Conservation (phyloP, 805 yeast genomes). For the Zygosaccharomyces siamensis region DNA sequence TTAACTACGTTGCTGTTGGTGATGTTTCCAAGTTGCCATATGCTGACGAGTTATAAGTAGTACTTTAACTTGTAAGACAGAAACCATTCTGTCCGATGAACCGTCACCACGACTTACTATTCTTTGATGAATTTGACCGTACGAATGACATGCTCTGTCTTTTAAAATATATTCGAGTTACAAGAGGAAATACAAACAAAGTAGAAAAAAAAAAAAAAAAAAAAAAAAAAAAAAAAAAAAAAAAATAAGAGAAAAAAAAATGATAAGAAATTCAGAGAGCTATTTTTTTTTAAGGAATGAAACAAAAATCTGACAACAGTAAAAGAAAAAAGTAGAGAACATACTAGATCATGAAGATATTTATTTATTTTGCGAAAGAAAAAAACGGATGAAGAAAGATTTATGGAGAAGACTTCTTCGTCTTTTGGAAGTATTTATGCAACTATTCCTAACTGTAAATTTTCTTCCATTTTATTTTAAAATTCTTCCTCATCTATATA, state of each 20-base stretch:
- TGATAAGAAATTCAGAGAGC: neutral
- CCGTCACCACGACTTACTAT: neutral
- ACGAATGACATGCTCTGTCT: constrained; percentile 2
- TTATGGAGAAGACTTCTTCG: neutral
- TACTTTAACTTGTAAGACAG: neutral
- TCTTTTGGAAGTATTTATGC: constrained; percentile 1
- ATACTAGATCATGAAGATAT: constrained; percentile 5
- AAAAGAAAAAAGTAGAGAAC: constrained; percentile 1
- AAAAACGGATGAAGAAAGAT: neutral
- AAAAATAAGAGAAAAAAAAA: too few species aligned
- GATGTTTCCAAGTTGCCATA: constrained; percentile 80
- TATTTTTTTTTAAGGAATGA: neutral
- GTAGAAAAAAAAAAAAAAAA: neutral
- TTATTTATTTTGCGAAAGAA: constrained; percentile 3
- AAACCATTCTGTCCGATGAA: neutral
- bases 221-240: too few species aligned
- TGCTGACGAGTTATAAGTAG: constrained; percentile 73
- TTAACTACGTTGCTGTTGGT: constrained; percentile 88
- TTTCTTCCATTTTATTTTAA: neutral
- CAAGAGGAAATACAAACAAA: neutral
- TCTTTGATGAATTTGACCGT: constrained; percentile 1
- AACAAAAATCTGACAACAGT: neutral
- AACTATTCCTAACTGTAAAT: neutral
- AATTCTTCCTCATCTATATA: neutral
- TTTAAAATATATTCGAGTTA: constrained; percentile 1